Evolutionary conservation across 768 basidiomycete genomes (phyloP).

Genomic region (Macrolepiota albuminosa): DNA sequence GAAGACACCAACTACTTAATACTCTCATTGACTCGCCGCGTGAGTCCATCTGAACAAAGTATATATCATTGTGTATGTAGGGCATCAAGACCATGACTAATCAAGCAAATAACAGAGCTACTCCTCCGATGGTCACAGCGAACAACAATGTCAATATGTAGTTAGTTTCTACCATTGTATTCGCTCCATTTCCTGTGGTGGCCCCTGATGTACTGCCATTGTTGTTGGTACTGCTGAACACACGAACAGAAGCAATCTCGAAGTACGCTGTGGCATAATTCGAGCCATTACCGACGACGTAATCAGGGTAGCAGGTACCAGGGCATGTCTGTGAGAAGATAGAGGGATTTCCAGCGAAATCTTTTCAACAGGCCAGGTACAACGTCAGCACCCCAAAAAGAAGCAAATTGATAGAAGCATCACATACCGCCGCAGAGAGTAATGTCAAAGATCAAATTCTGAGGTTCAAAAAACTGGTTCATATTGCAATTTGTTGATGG

Average conservation of each 20-base stretch:
- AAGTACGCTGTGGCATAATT: conserved; percentile 68
- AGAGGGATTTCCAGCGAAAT: conserved; percentile 45
- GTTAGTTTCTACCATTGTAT: neutral
- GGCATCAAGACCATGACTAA: neutral
- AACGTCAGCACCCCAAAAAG: neutral
- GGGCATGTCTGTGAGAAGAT: conserved; percentile 59
- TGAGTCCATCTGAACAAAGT: neutral
- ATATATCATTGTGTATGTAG: neutral
- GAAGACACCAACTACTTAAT: neutral
- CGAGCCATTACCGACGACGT: conserved; percentile 57
- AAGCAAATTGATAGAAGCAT: neutral
- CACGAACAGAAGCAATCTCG: conserved; percentile 57
- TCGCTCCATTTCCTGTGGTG: neutral
- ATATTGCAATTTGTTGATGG: conserved; percentile 51
- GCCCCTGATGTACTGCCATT: neutral
- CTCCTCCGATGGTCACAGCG: neutral
- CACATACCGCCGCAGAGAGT: conserved; percentile 58
- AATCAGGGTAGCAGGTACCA: conserved; percentile 67
- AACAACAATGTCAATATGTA: neutral
- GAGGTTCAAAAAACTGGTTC: conserved; percentile 50
- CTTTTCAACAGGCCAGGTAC: conserved; percentile 14
- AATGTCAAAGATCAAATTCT: conserved; percentile 70
- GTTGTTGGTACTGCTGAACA: conserved; percentile 35
- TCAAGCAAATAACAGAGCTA: conserved; percentile 3
- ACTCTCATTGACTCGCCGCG: neutral